Base-by-base conservation (phyloP, 1,139 yeast genomes). In the Pichia sp. region DNA sequence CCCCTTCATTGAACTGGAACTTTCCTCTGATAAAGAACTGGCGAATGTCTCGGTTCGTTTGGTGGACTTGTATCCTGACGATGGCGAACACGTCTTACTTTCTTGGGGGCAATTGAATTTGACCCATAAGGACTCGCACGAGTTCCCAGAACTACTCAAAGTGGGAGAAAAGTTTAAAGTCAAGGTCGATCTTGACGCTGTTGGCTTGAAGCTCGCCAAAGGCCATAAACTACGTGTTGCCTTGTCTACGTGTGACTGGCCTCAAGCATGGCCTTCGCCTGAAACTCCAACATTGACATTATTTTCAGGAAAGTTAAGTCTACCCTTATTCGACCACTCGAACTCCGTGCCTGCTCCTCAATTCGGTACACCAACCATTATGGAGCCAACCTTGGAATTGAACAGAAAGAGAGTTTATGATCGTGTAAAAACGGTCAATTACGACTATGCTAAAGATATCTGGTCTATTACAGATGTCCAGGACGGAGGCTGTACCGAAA, bases 51-150 rank as follows among this genome's bases (percentile, higher is more conserved):
- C 74, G 3, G 75, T 65, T 26, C 67, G 75, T 56, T 57, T 75
- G 31, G 69, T 70, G 36, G 77, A 75, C 58, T 49, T 72, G 13
- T 64, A 70, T 57, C 72, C 73, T 0, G 54, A 62, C 44, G 60
- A 62, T 26, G 70, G 70, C 4, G 76, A 73, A 53, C 61, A 66
- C 52, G 67, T 70, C 13, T 59, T 75, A 42, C 59, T 75, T 16
- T 70, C 75, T 1, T 75, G 78, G 78, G 78, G 78, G n/a, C 73
- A 72, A 56, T 60, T 73, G 47, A 75, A 75, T 55, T 59, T 75
- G 45, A 64, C 74, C 1, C 77, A 74, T 60, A 65, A 71, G 49
- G 67, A 72, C n/a, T 71, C 75, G 1, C 69, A 71, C 56, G 77
- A 74, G 57, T 61, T 58, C 53, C 79, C 79, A 7, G 66, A 67